Evolutionary conservation across 768 basidiomycete species (phyloP).

Genomic region (Rickenella mellea): DNA sequence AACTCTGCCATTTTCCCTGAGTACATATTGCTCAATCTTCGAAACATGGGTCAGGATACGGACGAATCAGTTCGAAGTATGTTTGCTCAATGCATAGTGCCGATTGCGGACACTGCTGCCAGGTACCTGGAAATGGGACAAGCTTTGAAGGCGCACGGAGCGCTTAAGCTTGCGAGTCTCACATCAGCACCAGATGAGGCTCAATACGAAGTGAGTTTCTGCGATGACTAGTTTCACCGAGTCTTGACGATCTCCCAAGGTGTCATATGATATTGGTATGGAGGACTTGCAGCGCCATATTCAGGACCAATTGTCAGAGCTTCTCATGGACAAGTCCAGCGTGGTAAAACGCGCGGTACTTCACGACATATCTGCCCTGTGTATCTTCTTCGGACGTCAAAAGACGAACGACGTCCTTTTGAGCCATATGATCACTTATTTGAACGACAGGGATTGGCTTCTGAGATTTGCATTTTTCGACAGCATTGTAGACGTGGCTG

Average conservation of each 20-base stretch:
- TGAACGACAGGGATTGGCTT: conserved; percentile 90
- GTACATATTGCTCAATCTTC: conserved; percentile 88
- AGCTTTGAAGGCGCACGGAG: conserved; percentile 76
- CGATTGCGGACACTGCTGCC: conserved; percentile 78
- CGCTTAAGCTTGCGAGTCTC: conserved; percentile 53
- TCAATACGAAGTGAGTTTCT: conserved; percentile 60
- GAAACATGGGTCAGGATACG: conserved; percentile 71
- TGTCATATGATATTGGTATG: conserved; percentile 83
- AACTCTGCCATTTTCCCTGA: conserved; percentile 77
- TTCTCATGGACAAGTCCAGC: conserved; percentile 83
- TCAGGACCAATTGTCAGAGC: conserved; percentile 77
- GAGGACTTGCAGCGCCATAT: conserved; percentile 79
- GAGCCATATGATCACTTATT: conserved; percentile 77
- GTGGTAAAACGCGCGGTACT: conserved; percentile 88
- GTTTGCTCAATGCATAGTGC: conserved; percentile 77
- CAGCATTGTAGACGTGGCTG: conserved; percentile 90
- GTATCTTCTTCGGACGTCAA: conserved; percentile 87
- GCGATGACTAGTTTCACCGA: not conserved
- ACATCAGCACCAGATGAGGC: conserved; percentile 67
- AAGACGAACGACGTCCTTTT: conserved; percentile 92
- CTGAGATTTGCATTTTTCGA: conserved; percentile 90
- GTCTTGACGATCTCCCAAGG: conserved; percentile 31
- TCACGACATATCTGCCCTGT: conserved; percentile 78
- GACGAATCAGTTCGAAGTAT: conserved; percentile 77
- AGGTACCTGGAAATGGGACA: conserved; percentile 92